phyloP scores from a whole-genome alignment of 345 rosid genomes.

The Turnera subulata region DNA sequence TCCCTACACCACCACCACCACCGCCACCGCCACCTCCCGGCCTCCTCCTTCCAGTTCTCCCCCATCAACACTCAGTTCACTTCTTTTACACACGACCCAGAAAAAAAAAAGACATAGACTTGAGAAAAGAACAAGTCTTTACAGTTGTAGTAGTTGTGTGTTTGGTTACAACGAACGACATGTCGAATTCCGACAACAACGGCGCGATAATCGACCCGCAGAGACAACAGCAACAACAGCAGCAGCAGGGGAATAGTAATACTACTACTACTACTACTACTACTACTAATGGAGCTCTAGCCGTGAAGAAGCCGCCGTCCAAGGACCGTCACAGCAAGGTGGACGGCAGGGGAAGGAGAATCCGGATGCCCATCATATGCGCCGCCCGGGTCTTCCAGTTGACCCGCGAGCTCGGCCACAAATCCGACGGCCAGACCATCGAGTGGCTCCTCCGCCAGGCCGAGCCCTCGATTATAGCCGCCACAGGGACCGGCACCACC shows the following conservation, averaged over 20 bases:
- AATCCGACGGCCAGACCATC: constrained; percentile 97
- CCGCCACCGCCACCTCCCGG: too few species aligned
- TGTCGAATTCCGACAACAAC: constrained; percentile 66
- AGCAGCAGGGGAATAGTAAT: too few species aligned
- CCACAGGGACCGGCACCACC: constrained; percentile 94
- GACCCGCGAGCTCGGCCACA: constrained; percentile 95
- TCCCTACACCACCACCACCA: too few species aligned
- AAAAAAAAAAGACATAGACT: too few species aligned
- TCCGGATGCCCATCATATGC: constrained; percentile 99
- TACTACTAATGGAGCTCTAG: constrained; percentile 43
- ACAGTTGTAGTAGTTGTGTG: too few species aligned
- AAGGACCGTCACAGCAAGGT: constrained; percentile 98
- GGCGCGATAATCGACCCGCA: constrained; percentile 43
- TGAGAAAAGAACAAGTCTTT: too few species aligned
- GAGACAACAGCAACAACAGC: constrained; percentile 26
- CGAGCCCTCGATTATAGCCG: constrained; percentile 97
- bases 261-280: too few species aligned
- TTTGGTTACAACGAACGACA: too few species aligned
- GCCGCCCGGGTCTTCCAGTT: constrained; percentile 99
- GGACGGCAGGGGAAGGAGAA: constrained; percentile 92
- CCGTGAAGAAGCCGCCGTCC: constrained; percentile 81
- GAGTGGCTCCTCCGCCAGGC: constrained; percentile 99
- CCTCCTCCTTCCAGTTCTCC: too few species aligned
- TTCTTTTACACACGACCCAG: too few species aligned
- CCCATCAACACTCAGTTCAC: too few species aligned